Percentiles rank a stretch among this genome's conserved stretches.
Conservation (phyloP, 2,329 filamentous ascomycete species). For the Epichloe brachyelytri region DNA sequence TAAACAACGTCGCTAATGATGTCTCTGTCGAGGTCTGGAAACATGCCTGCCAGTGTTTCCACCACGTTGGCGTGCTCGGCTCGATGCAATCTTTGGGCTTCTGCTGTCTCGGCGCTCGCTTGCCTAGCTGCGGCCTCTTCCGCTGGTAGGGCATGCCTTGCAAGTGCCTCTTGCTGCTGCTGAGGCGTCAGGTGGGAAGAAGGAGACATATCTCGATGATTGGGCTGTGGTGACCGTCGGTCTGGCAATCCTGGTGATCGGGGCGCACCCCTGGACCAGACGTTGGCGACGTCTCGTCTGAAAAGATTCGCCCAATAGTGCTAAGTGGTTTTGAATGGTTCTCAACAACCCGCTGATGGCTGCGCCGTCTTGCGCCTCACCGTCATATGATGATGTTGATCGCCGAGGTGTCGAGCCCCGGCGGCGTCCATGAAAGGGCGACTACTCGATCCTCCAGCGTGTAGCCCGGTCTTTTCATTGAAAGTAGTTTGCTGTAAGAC, state of each 20-base stretch:
- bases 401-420: slow-evolving; percentile 29
- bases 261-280: slow-evolving; percentile 18
- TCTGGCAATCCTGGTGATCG: slow-evolving; percentile 25
- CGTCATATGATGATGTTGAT: slow-evolving; percentile 43
- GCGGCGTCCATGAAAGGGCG: slow-evolving; percentile 30
- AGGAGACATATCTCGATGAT: slow-evolving; percentile 14
- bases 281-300: slow-evolving; percentile 41
- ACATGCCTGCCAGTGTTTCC: slow-evolving; percentile 91
- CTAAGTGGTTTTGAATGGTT: slow-evolving; percentile 81
- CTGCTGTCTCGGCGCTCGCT: slow-evolving; percentile 77
- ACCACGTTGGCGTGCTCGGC: slow-evolving; percentile 85
- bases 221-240: slow-evolving; percentile 16
- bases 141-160: slow-evolving; percentile 44
- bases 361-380: slow-evolving; percentile 53
- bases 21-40: slow-evolving; percentile 85
- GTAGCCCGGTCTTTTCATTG: slow-evolving; percentile 30
- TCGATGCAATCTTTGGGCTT: slow-evolving; percentile 69
- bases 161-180: slow-evolving; percentile 10
- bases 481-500: slow-evolving; percentile 25
- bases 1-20: slow-evolving; percentile 95
- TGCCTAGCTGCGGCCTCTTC: slow-evolving; percentile 85
- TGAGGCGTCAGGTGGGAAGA: slow-evolving; percentile 10
- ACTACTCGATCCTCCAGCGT: slow-evolving; percentile 18
- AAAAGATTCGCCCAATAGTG: slow-evolving; percentile 90
- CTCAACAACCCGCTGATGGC: slow-evolving; percentile 76